Evolutionary conservation across 1,284 basidiomycete genomes (phyloP).

Genomic region (Cystobasidiaceae sp.): DNA sequence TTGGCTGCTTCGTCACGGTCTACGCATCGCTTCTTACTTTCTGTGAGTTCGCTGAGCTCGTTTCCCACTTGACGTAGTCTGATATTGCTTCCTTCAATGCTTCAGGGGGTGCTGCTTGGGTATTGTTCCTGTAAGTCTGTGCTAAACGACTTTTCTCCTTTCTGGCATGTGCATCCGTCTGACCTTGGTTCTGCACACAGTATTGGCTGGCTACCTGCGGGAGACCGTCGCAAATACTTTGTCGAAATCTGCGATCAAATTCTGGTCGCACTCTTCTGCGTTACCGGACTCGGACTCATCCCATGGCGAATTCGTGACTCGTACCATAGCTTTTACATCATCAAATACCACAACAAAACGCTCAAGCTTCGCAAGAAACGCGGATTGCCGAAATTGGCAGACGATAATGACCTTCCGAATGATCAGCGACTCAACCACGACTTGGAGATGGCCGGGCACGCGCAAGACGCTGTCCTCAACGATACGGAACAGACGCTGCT

Average conservation of each 20-base stretch:
- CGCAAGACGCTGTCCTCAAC: conserved; percentile 30
- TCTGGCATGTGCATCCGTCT: background rate
- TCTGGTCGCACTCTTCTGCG: conserved; percentile 30
- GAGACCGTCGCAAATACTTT: conserved; percentile 28
- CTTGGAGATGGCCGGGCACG: conserved; percentile 20
- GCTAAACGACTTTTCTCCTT: background rate
- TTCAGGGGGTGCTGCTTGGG: conserved; percentile 26
- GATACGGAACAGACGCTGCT: conserved; percentile 28
- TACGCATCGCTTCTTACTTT: conserved; percentile 31
- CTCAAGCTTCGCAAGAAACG: conserved; percentile 25
- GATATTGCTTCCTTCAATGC: too few relatives aligned
- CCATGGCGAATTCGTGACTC: conserved; percentile 26
- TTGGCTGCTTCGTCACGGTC: conserved; percentile 30
- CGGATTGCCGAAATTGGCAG: conserved; percentile 26
- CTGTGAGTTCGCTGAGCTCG: too few relatives aligned
- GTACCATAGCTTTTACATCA: conserved; percentile 29
- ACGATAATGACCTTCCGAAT: conserved; percentile 33
- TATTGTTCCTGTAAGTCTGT: conserved; percentile 25
- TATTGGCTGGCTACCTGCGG: conserved; percentile 32
- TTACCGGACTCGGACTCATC: conserved; percentile 28
- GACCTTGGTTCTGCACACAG: background rate
- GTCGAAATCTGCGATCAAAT: conserved; percentile 34
- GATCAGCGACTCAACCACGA: conserved; percentile 21
- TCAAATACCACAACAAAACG: conserved; percentile 32
- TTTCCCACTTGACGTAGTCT: too few relatives aligned